Evolutionary conservation across 2,329 filamentous ascomycete genomes (phyloP), one percentile per base, ranked within the genome.

Genomic region (Aspergillus tubingensis): DNA sequence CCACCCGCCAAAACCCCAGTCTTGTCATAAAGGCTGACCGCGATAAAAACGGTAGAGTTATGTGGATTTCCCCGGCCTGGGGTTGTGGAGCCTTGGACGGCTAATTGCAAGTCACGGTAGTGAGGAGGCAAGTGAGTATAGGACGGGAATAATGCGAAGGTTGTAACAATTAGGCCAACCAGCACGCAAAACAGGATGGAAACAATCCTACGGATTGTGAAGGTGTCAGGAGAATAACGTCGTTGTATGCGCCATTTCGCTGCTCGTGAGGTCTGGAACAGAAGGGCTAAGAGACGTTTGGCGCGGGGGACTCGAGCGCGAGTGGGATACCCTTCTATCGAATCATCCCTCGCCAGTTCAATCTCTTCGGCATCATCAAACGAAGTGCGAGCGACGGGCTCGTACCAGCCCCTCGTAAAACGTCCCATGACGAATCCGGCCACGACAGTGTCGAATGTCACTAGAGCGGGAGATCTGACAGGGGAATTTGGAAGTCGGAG

Each of bases 31-130:
- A 92, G 80, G 67, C 86, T 90, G n/a, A 88, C 85, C 1, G 87
- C 87, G 56, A 92, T 89, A 68, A 89, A 92, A 21, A 92, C 78
- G 68, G 86, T 88, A 71, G 91, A 87, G 50, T 85, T 80, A 57
- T 79, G 73, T 1, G 77, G 68, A 62, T 87, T 87, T 5, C 77
- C 83, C 39, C 81, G 69, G 2, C 78, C 79, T 5, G 71, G 62
- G 3, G 25, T 30, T 10, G 25, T 50, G 15, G 47, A 50, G 15
- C 5, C 23, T 50, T 50, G 47, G 13, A 50, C 47, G 47, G 25
- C 47, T 36, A 5, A 32, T 50, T 30, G 25, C 47, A 27, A 19
- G 30, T 8, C 25, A 8, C 27, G 13, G 8, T 50, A 50, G 10
- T 50, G 47, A 4, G 25, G 47, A 7, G 47, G 47, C 13, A 50